Evolutionary conservation across 2,329 filamentous ascomycete species (phyloP), one percentile per base, ranked within the genome.

Genomic region (Phialophora verrucosa): DNA sequence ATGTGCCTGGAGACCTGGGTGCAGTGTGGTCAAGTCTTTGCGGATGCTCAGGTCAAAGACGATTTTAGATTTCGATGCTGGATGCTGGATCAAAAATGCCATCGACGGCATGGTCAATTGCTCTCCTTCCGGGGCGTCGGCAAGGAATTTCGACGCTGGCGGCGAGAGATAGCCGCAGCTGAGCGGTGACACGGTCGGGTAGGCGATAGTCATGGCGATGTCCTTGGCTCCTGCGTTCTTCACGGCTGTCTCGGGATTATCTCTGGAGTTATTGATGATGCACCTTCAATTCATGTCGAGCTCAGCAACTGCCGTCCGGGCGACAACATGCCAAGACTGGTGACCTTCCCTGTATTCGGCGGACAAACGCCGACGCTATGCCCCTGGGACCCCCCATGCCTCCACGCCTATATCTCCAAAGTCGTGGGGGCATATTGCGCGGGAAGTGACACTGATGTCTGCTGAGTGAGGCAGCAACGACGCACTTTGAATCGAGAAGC

Each of bases 41-140:
- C 83, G 81, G 20, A 85, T 75, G 17, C 84, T 83, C 14, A 87
- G 78, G 69, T 86, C 84, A 73, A 86, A 86, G 66, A 86, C 73
- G 10, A 85, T 76, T 73, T 63, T 70, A 17, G 61, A 63, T 38
- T 50, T 50, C 20, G 61, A 50, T 35, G 61, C 38, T 17, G 58
- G 62, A 53, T 76, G 75, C 57, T 73, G 66, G 14, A 76, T 71
- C 10, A 76, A 67, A 50, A 75, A 76, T 11, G 73, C 66, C 29
- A 76, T 65, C 0, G 75, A 75, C 7, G 73, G 74, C 6, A 74
- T 74, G 31, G 71, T 72, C 11, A 58, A 62, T 63, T 64, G 66
- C 42, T 58, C 61, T 35, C 61, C 61, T 20, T 57, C 53, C 35
- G 27, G 53, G 2, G 61, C 61, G 51, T 63, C 61, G 29, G 61